phyloP scores from a whole-genome alignment of 2,329 filamentous ascomycete species.

The Corynespora cassiicola region DNA sequence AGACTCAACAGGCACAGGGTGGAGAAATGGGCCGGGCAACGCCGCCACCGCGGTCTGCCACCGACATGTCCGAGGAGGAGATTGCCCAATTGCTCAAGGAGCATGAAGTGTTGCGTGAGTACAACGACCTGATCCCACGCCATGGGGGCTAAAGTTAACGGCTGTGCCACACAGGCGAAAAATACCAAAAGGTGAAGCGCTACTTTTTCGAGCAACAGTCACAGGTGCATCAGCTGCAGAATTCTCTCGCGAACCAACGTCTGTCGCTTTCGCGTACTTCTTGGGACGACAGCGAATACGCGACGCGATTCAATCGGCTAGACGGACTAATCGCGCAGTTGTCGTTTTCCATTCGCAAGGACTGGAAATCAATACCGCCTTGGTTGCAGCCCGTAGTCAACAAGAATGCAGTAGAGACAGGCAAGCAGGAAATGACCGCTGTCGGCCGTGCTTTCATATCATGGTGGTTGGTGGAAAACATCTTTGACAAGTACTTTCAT shows the following conservation, averaged over 20 bases:
- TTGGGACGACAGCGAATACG: conserved; percentile 94
- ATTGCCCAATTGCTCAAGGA: conserved; percentile 55
- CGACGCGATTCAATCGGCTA: conserved; percentile 84
- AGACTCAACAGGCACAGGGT: conserved; percentile 30
- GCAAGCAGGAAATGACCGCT: conserved; percentile 97
- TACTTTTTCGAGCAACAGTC: conserved; percentile 93
- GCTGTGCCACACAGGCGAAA: conserved; percentile 68
- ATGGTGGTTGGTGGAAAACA: conserved; percentile 86
- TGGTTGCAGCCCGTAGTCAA: conserved; percentile 86
- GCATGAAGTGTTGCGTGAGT: conserved; percentile 58
- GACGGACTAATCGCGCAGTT: conserved; percentile 95
- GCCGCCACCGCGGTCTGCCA: conserved; percentile 51
- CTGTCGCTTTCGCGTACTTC: conserved; percentile 93
- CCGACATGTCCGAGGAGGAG: conserved; percentile 57
- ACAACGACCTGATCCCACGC: neutral
- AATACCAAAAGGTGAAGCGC: conserved; percentile 98
- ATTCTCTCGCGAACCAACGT: conserved; percentile 95
- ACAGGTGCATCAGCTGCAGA: conserved; percentile 93
- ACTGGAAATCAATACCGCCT: conserved; percentile 81
- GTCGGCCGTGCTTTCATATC: conserved; percentile 89
- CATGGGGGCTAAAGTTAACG: neutral
- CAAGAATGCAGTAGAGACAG: conserved; percentile 81
- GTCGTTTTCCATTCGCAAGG: conserved; percentile 93
- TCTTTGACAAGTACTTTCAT: conserved; percentile 93
- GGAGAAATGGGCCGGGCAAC: conserved; percentile 49